Conservation (phyloP, 306 rosid genomes). For the Cicer arietinum region DNA sequence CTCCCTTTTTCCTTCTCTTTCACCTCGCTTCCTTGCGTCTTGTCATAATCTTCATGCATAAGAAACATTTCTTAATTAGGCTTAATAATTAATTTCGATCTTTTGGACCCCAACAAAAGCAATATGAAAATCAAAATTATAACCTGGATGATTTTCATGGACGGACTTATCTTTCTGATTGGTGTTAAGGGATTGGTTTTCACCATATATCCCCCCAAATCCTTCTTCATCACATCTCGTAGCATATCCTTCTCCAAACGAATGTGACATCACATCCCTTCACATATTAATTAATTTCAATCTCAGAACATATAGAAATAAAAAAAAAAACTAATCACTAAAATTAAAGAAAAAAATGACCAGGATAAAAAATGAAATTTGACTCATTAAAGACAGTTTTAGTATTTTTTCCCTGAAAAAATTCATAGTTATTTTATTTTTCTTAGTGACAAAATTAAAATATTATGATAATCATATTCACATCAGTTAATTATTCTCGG, state of each 20-base stretch:
- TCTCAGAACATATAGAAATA: background rate
- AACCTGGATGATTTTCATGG: constrained; percentile 78
- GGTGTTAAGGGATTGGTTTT: constrained; percentile 45
- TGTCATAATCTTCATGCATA: constrained; percentile 67
- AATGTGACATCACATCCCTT: constrained; percentile 82
- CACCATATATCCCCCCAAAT: constrained; percentile 74
- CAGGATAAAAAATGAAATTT: background rate
- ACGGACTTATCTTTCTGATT: constrained; percentile 38
- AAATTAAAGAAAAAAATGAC: background rate
- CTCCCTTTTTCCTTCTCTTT: constrained; percentile 82
- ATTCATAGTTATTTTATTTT: no score
- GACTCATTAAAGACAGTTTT: background rate
- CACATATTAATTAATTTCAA: background rate
- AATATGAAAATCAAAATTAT: constrained; percentile 25
- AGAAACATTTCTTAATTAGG: background rate
- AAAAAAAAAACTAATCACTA: background rate
- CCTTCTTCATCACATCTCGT: constrained; percentile 87
- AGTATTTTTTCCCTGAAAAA: no score
- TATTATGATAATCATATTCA: no score
- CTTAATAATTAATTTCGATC: background rate
- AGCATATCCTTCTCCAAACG: constrained; percentile 87
- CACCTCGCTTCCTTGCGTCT: constrained; percentile 87
- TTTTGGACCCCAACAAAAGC: background rate
- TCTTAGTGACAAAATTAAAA: no score
- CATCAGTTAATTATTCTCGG: no score